Base-by-base conservation (phyloP, 371 early-diverging fungal species). In the Syncephalis plumigaleata region DNA sequence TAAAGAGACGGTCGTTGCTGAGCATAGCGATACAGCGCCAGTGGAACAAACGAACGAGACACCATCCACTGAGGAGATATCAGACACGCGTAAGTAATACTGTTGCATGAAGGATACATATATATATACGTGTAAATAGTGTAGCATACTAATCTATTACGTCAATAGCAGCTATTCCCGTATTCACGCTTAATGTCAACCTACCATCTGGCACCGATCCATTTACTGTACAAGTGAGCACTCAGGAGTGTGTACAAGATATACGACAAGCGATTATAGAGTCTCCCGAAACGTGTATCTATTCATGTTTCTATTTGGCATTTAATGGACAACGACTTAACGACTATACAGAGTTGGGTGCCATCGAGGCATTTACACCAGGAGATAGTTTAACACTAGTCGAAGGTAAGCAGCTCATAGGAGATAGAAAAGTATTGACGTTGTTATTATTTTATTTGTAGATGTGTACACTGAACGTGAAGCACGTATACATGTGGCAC, bases 391-490 rank as follows among this genome's bases (percentile, higher is more conserved):
- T 87, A 39, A 69, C 70, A 43, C 61, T 89, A 24, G 62, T 79
- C 27, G 77, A 87, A 70, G 83, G 82, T 83, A 69, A 42, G 53
- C 49, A 17, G 26, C 11, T n/a, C n/a, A n/a, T n/a, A n/a, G n/a
- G n/a, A n/a, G n/a, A n/a, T n/a, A n/a, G 11, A 39, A 36, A 42
- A 22, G n/a, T 24, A 26, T 42, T 9, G 21, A n/a, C n/a, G 7
- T 26, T 37, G 9, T 13, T 25, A 9, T 39, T 49, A 21, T 26
- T 24, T 26, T 15, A 17, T 18, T 36, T 38, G 8, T 60, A 78
- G 88, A 79, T 44, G 64, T 54, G 27, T 94, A 90, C 60, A 87
- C 77, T 38, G 92, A 91, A 50, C 81, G 88, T 44, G 95, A 91
- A 56, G 83, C 83, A 3, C 80, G 89, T 46, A 63, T 88, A 44